These are phyloP conservation scores for Ophiognomonia clavigignenti-juglandacearum DNA, from an alignment of 2,329 filamentous ascomycete genomes.

Conservation along the genomic window DNA sequence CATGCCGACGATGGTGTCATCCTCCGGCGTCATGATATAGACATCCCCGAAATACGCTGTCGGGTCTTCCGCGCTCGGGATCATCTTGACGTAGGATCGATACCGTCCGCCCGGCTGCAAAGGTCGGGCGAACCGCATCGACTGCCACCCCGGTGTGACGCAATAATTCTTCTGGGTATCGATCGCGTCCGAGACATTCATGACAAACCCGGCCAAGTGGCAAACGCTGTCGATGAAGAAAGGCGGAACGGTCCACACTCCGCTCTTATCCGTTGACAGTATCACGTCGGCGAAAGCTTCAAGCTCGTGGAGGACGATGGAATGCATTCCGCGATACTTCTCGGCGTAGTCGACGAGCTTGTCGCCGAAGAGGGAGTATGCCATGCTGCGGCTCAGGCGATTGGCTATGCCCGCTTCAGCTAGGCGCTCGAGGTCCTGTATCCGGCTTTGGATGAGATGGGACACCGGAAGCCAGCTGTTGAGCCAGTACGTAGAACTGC, in stretches of 20 bases:
- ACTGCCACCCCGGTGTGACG: slow-evolving; percentile 57
- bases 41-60: no score
- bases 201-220: slow-evolving; percentile 57
- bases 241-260: slow-evolving; percentile 54
- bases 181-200: slow-evolving; percentile 53
- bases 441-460: slow-evolving; percentile 63
- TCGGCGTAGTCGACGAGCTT: slow-evolving; percentile 52
- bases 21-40: no score
- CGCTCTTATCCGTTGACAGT: slow-evolving; percentile 48
- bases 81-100: no score
- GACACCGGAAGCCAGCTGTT: slow-evolving; percentile 61
- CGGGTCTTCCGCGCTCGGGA: no score
- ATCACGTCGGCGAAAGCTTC: slow-evolving; percentile 35
- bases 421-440: slow-evolving; percentile 51
- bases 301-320: slow-evolving; percentile 52
- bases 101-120: no score
- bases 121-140: slow-evolving; percentile 47
- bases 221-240: slow-evolving; percentile 56
- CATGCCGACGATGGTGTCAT: no score
- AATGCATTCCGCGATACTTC: slow-evolving; percentile 52
- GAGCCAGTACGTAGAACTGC: slow-evolving; percentile 55
- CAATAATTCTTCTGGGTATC: slow-evolving; percentile 51
- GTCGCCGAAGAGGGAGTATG: slow-evolving; percentile 67
- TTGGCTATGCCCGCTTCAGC: slow-evolving; percentile 64
- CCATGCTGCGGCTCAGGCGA: slow-evolving; percentile 68